These are phyloP conservation scores for Penicillium sp. DNA, from an alignment of 2,329 filamentous ascomycete genomes.

Conservation along the genomic window DNA sequence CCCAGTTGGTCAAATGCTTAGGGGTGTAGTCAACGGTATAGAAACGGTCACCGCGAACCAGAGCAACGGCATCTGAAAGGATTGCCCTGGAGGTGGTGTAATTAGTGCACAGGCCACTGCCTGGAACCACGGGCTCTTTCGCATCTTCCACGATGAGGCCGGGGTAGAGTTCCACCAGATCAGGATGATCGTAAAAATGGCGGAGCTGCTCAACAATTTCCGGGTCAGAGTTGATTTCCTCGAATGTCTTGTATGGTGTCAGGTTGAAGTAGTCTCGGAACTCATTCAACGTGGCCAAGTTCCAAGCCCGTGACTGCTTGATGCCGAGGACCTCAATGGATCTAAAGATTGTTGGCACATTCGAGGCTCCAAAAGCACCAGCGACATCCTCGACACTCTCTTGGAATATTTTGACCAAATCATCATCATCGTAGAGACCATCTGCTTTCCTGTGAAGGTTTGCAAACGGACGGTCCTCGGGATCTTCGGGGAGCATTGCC, in stretches of 20 bases:
- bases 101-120: slow-evolving; percentile 52
- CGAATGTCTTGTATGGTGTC: slow-evolving; percentile 49
- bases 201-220: slow-evolving; percentile 46
- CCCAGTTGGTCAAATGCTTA: slow-evolving; percentile 48
- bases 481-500: slow-evolving; percentile 43
- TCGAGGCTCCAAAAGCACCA: slow-evolving; percentile 59
- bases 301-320: slow-evolving; percentile 61
- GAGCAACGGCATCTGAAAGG: slow-evolving; percentile 48
- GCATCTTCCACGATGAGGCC: slow-evolving; percentile 57
- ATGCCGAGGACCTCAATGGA: slow-evolving; percentile 64
- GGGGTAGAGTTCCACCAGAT: slow-evolving; percentile 58
- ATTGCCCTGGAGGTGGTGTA: slow-evolving; percentile 45
- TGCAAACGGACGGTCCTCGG: slow-evolving; percentile 51
- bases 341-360: slow-evolving; percentile 59
- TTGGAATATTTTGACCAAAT: slow-evolving; percentile 58
- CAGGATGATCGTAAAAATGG: slow-evolving; percentile 53
- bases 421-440: slow-evolving; percentile 57
- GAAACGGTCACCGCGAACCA: slow-evolving; percentile 49
- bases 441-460: slow-evolving; percentile 49
- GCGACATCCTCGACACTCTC: slow-evolving; percentile 62
- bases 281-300: slow-evolving; percentile 60
- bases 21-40: slow-evolving; percentile 48
- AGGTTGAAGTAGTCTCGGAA: slow-evolving; percentile 56
- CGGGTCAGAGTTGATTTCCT: slow-evolving; percentile 54
- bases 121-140: slow-evolving; percentile 52